Evolutionary conservation across 192 early-diverging fungal species (phyloP), one percentile per base, ranked within the genome.

Genomic region (Entophlyctis helioformis): DNA sequence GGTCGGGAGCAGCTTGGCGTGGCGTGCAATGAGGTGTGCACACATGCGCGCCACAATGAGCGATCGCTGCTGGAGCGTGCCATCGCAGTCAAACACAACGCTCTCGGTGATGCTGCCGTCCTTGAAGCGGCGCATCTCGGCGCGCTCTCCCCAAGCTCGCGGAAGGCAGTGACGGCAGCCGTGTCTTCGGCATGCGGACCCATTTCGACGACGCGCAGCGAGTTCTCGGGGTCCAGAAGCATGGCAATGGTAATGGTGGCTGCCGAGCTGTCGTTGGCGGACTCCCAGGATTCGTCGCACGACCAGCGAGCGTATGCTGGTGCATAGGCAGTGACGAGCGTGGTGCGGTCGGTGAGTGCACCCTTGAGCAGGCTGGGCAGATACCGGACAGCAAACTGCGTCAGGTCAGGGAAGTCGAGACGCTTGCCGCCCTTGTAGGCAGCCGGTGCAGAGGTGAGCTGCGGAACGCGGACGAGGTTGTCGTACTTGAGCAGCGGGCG

Each of bases 111-210:
- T 95, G 39, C 76, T 77, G 18, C 89, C 90, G 54, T 98, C 89
- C 54, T 89, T 83, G 77, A 96, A 98, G 13, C 95, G 81, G 25
- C 95, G 81, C 41, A 92, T 57, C 54, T 94, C 91, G 2, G 87
- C 74, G 27, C 80, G 81, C 29, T 66, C 72, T n/a, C 95, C 95
- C 95, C 95, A 26, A 90, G 65, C 21, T 64, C 54, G 8, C 78
- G 67, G 70, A 93, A 96, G 16, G 62, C 72, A 9, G 66, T 66
- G 3, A 77, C 68, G 0, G 51, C 53, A 19, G 71, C 68, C 24
- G 61, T 63, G 38, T 91, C 75, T 25, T 86, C 81, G 13, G 85
- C 80, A 28, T 57, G 60, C 10, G 95, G 95, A 0, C 95, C 95
- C 54, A 84, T 67, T 54, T 90, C 91, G 0, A 98, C 87, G 24